Evolutionary conservation across 2,329 filamentous ascomycete genomes (phyloP), one percentile per base, ranked within the genome.

Genomic region (Leptoxyphium fumago): DNA sequence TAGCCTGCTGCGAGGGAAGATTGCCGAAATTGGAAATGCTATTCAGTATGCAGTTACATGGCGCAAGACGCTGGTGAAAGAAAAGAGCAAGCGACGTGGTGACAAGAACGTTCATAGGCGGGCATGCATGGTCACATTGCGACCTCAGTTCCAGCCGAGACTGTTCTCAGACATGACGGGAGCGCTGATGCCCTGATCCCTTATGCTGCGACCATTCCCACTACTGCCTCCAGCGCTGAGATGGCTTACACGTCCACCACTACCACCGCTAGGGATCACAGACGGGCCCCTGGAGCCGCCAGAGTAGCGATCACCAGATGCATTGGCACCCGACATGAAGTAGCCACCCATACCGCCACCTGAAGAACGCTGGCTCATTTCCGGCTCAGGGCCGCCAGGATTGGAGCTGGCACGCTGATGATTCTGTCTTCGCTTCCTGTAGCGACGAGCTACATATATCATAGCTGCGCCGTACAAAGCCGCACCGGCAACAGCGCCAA

Each of bases 91-190:
- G 21, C 21, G 21, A 26, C 21, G 7, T 26, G 21, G 21, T 26
- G 21, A 26, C 21, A 26, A 26, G 21, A 26, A 26, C 21, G 21
- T 26, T 36, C 32, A 36, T 13, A 15, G 32, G 32, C 32, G 32
- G 32, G 32, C 15, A 13, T 13, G 11, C 40, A 44, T 40, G 8
- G 36, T 21, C 13, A 6, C 13, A 41, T 15, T 8, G 18, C 18
- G 39, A 8, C 15, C 39, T 78, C 73, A 95, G 70, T 93, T 94
- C 88, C 88, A 95, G 56, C 88, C 88, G 52, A 95, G 75, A 42
- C 86, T 94, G 73, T 95, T 95, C 70, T 93, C 87, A 2, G 87
- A 82, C 63, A 88, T 88, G 50, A 94, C 83, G 2, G 88, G 88
- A 29, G 85, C 84, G 48, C 84, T 93, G 61, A 95, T 94, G 64